Conservation (phyloP, 2,329 filamentous ascomycete species). For the Fusarium duplospermum region DNA sequence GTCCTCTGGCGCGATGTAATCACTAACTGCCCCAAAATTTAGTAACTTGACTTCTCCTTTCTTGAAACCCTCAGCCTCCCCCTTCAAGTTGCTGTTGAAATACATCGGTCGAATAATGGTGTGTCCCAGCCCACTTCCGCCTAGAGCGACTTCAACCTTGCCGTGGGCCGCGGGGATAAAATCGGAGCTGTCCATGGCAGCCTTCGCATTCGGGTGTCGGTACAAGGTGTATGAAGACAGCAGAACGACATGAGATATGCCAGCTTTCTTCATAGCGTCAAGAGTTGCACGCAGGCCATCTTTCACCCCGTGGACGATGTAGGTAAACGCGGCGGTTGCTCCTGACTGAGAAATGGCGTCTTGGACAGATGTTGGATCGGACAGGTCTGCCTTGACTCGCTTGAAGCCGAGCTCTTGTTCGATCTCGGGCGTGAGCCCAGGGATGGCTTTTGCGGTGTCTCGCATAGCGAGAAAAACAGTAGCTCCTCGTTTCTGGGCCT, state of each 20-base stretch:
- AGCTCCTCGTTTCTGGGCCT: slow-evolving; percentile 10
- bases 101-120: slow-evolving; percentile 10
- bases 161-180: slow-evolving; percentile 5
- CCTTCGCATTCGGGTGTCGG: background rate
- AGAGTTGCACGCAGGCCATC: slow-evolving; percentile 7
- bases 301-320: slow-evolving; percentile 10
- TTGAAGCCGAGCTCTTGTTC: slow-evolving; percentile 7
- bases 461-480: slow-evolving; percentile 23
- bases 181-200: background rate
- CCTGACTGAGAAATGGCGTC: slow-evolving; percentile 12
- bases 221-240: slow-evolving; percentile 5
- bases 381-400: slow-evolving; percentile 21
- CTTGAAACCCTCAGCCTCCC: slow-evolving; percentile 7
- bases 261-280: slow-evolving; percentile 14
- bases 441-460: slow-evolving; percentile 8
- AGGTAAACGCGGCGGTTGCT: slow-evolving; percentile 17
- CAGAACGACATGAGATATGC: slow-evolving; percentile 11
- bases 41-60: background rate
- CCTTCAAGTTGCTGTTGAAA: slow-evolving; percentile 18
- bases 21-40: background rate
- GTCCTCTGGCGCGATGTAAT: slow-evolving; percentile 26
- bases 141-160: slow-evolving; percentile 15
- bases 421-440: background rate
- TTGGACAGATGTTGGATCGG: slow-evolving; percentile 6
- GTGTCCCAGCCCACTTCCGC: background rate